phyloP scores from a whole-genome alignment of 2,329 filamentous ascomycete species.

The Xylaria sp. region DNA sequence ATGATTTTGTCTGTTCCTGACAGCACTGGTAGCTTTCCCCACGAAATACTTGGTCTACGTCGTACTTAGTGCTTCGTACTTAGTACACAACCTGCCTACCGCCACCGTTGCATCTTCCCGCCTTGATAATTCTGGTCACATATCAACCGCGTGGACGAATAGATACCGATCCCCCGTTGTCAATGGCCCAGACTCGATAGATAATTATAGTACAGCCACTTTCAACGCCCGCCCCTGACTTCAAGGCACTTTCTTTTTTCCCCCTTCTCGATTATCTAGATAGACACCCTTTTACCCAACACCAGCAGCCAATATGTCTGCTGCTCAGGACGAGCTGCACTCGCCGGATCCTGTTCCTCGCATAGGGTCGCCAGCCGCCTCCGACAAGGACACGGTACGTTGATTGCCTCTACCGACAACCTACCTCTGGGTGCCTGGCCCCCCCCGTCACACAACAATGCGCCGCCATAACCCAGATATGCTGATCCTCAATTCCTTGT shows the following conservation, averaged over 20 bases:
- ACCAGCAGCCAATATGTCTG: constrained; percentile 34
- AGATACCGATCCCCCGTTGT: background rate
- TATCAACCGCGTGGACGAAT: constrained; percentile 7
- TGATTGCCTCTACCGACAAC: constrained; percentile 14
- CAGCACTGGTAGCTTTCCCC: no score
- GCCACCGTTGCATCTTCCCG: constrained; percentile 12
- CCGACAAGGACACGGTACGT: constrained; percentile 46
- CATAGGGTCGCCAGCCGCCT: constrained; percentile 36
- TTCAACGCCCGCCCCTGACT: constrained; percentile 2
- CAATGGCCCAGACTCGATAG: background rate
- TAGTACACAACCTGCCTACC: background rate
- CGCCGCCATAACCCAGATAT: constrained; percentile 3
- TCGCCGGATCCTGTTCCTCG: constrained; percentile 26
- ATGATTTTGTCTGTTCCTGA: constrained; percentile 14
- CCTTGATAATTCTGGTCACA: constrained; percentile 9
- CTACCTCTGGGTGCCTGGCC: constrained; percentile 8
- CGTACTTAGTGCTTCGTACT: constrained; percentile 8
- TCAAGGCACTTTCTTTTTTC: background rate
- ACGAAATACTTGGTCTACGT: constrained; percentile 11
- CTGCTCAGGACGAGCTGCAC: constrained; percentile 35
- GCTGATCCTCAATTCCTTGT: constrained; percentile 22
- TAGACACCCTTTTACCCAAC: constrained; percentile 3
- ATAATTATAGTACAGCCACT: constrained; percentile 12
- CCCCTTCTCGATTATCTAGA: constrained; percentile 1
- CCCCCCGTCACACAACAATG: constrained; percentile 17